Base-by-base conservation (phyloP, 169 alveolate genomes). In the Eimeria mitis region DNA sequence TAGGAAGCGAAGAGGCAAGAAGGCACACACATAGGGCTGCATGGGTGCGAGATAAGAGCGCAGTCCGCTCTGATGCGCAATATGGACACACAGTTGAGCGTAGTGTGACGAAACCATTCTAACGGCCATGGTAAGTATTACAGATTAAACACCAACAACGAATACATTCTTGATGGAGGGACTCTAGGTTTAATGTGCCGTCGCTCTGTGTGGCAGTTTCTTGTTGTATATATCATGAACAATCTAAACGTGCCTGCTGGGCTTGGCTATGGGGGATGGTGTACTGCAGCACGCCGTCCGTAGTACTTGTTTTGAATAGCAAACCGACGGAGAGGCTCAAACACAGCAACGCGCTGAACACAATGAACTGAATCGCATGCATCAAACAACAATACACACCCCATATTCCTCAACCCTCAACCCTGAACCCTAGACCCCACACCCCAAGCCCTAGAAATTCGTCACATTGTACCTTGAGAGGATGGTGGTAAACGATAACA, bases 211-310 rank as follows among this genome's bases (percentile, higher is more conserved):
- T 3, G 42, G 81, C 81, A 13, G 81, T 37, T 4, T 31, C n/a
- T 13, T 40, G 25, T 8, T 16, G 49, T 19, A 13, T 13, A 7
- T 25, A 4, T 65, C 37, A 25, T 52, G 44, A 11, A 71, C 13
- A 5, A 0, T 71, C 34, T 40, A 40, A 14, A 73, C 95, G 16
- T 79, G 54, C 96, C 73, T 68, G 42, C 63, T 92, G 94, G 34
- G 96, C 91, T 19, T 31, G 73, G 49, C 91, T 92, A 65, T 81
- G 37, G 42, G 96, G 96, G 31, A 92, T 88, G 34, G 96, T 71
- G 78, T 83, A 92, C 70, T 92, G 96, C 47, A 73, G 40, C 34
- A 79, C 96, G 34, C 94, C 94, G 68, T 92, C 89, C 1, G 81
- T 81, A 31, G 89, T 88, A 25, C 89, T 88, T 7, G 65, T 61